phyloP scores from a whole-genome alignment of 139 green algal genomes.

The Auxenochlorella protothecoides region DNA sequence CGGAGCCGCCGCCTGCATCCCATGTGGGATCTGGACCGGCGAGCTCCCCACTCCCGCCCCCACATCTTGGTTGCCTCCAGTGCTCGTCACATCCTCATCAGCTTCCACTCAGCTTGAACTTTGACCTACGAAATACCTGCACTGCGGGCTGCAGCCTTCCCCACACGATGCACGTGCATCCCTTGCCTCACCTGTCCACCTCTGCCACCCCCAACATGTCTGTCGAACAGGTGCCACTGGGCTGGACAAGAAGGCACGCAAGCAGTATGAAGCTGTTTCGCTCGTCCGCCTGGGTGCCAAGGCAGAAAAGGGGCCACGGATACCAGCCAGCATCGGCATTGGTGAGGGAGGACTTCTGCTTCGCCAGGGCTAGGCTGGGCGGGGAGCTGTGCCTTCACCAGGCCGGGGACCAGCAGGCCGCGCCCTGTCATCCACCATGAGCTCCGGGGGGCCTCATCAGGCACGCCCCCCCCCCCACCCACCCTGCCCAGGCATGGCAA shows the following conservation, averaged over 20 bases:
- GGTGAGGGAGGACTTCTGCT: neutral
- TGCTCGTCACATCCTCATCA: conserved; percentile 14
- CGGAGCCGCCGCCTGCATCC: no score
- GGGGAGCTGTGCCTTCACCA: no score
- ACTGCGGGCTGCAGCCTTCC: neutral
- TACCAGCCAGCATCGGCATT: conserved; percentile 30
- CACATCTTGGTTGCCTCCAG: conserved; percentile 24
- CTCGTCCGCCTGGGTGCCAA: conserved; percentile 40
- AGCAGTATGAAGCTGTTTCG: conserved; percentile 39
- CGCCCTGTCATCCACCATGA: no score
- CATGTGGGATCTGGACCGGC: neutral
- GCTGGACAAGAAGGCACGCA: conserved; percentile 48
- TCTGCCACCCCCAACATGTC: neutral
- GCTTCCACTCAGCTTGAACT: neutral
- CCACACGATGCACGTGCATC: neutral
- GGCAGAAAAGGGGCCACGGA: conserved; percentile 31
- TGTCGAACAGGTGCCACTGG: conserved; percentile 27
- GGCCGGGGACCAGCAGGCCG: neutral
- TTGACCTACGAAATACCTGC: no score
- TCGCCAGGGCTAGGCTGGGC: no score
- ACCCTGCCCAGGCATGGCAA: conserved; percentile 27
- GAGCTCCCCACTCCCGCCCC: neutral
- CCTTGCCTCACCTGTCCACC: neutral
- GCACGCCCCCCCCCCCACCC: no score
- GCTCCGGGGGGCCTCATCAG: no score